A percentile compares a stretch with the other conserved stretches of the same genome.
These are phyloP conservation scores for Diospyros kaki DNA, from an alignment of 148 eudicot genomes.

Conservation along the genomic window DNA sequence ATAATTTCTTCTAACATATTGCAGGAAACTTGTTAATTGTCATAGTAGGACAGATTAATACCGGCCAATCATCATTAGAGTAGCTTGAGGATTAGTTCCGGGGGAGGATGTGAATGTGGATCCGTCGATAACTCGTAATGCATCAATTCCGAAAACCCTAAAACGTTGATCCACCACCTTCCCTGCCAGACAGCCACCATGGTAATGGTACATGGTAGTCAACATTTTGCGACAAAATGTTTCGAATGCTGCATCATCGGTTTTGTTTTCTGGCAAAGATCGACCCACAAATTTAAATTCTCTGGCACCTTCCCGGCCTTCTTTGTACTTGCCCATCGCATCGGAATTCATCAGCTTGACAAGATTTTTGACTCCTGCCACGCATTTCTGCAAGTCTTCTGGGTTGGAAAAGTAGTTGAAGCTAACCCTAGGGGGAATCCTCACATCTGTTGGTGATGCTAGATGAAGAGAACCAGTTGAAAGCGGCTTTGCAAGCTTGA, in stretches of 20 bases:
- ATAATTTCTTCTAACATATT: too few relatives aligned
- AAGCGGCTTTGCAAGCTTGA: constrained; percentile 1
- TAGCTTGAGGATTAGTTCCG: constrained; percentile 26
- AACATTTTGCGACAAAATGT: constrained; percentile 7
- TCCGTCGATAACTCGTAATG: constrained; percentile 17
- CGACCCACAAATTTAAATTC: constrained; percentile 6
- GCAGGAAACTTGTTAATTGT: too few relatives aligned
- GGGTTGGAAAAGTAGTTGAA: constrained; percentile 15
- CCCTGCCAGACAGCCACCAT: constrained; percentile 17
- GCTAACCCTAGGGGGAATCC: constrained; percentile 10
- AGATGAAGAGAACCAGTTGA: constrained; percentile 15
- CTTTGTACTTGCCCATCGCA: constrained; percentile 15
- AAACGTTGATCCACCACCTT: constrained; percentile 17
- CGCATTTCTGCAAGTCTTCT: constrained; percentile 5
- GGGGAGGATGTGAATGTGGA: constrained; percentile 16
- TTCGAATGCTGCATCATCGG: constrained; percentile 7
- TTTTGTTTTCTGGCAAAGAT: constrained; percentile 9
- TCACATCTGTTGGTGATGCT: neutral
- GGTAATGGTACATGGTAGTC: constrained; percentile 13
- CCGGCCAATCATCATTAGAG: constrained; percentile 24
- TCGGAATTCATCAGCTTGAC: neutral
- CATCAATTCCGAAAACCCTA: constrained; percentile 13
- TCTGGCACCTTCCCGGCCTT: neutral
- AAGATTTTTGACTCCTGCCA: neutral
- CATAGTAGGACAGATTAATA: neutral